Evolutionary conservation across 2,329 filamentous ascomycete species (phyloP).

Genomic region (Trichoderma lentiforme): DNA sequence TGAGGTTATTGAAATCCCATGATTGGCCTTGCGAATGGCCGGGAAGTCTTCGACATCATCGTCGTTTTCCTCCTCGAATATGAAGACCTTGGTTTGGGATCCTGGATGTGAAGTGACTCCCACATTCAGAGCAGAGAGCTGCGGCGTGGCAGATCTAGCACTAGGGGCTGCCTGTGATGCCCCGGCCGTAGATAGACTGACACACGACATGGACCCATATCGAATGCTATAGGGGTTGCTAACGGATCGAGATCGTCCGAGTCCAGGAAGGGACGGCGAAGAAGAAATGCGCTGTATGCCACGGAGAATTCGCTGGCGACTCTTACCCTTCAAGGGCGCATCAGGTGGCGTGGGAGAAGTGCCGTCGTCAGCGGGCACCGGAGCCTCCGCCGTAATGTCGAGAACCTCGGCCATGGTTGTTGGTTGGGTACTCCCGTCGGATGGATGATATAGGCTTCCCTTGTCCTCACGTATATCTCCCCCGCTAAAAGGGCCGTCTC

Average conservation of each 20-base stretch:
- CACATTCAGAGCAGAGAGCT: constrained; percentile 40
- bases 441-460: background rate
- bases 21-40: constrained; percentile 54
- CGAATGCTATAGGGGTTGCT: constrained; percentile 63
- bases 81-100: constrained; percentile 40
- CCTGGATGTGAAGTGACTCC: constrained; percentile 37
- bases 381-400: background rate
- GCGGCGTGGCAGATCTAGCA: constrained; percentile 32
- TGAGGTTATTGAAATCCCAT: constrained; percentile 39
- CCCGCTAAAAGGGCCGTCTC: background rate
- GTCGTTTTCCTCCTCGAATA: constrained; percentile 27
- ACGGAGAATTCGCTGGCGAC: constrained; percentile 66
- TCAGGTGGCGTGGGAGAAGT: constrained; percentile 26
- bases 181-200: constrained; percentile 46
- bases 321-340: constrained; percentile 54
- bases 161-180: constrained; percentile 29
- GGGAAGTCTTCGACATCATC: constrained; percentile 46
- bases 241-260: constrained; percentile 62
- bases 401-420: constrained; percentile 12
- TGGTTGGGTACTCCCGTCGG: background rate
- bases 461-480: background rate
- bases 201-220: constrained; percentile 50
- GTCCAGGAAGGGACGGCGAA: constrained; percentile 65
- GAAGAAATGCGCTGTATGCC: constrained; percentile 80
- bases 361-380: constrained; percentile 28